Evolutionary conservation across 805 yeast species (phyloP).

Genomic region (Nakazawaea siamensis): DNA sequence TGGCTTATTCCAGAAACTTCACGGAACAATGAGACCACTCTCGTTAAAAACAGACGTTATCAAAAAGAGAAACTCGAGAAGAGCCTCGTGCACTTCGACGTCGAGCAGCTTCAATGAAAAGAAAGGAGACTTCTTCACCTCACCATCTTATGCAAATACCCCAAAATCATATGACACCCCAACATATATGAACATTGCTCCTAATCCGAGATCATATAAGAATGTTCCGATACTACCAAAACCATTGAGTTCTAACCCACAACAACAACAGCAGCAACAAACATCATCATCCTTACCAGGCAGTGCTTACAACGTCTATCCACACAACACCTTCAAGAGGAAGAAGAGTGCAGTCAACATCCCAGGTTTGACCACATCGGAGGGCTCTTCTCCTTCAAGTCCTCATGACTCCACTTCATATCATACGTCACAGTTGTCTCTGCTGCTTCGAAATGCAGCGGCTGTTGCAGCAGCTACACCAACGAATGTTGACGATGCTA

Average conservation of each 20-base stretch:
- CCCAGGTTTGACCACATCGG: background rate
- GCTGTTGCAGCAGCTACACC: background rate
- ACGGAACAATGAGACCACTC: constrained; percentile 55
- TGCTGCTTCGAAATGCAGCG: constrained; percentile 2
- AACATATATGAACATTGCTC: background rate
- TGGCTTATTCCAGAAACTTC: constrained; percentile 51
- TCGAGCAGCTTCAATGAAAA: constrained; percentile 1
- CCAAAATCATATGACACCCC: constrained; percentile 4
- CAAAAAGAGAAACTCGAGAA: constrained; percentile 45
- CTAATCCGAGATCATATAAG: constrained; percentile 3
- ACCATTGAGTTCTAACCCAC: constrained; percentile 1
- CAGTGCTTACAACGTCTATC: background rate
- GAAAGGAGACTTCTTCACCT: constrained; percentile 2
- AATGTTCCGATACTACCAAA: constrained; percentile 11
- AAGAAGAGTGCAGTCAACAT: constrained; percentile 9
- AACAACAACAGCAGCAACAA: too few species aligned
- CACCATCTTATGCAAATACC: constrained; percentile 9
- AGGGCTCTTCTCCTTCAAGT: constrained; percentile 8
- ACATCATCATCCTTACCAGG: constrained; percentile 3
- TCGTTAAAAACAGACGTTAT: constrained; percentile 50
- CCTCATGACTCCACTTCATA: constrained; percentile 2
- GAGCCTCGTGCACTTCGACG: constrained; percentile 12
- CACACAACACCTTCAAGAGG: constrained; percentile 9
- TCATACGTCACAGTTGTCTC: constrained; percentile 7
- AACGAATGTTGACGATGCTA: background rate